A percentile compares a stretch with the other conserved stretches of the same genome.
Evolutionary conservation across 2,329 filamentous ascomycete genomes (phyloP).

Genomic region (Apiospora phragmitis): DNA sequence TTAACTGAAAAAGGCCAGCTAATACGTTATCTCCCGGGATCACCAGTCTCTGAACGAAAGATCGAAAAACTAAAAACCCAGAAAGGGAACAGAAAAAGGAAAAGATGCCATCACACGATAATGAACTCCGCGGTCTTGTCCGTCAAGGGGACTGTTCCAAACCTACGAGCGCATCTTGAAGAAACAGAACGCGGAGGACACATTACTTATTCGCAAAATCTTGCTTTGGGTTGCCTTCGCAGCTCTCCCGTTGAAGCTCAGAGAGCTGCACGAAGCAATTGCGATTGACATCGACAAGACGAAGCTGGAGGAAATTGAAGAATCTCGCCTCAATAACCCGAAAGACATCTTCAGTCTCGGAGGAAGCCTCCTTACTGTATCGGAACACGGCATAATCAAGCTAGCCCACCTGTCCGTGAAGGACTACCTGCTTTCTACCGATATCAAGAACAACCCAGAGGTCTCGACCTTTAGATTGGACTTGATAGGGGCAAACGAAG

Average conservation of each 20-base stretch:
- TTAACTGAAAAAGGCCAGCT: no score
- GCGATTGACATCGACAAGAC: slow-evolving; percentile 12
- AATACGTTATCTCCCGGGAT: no score
- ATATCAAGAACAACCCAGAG: neutral
- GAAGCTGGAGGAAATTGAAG: slow-evolving; percentile 10
- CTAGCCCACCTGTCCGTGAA: slow-evolving; percentile 17
- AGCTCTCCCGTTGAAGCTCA: slow-evolving; percentile 11
- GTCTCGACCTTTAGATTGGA: slow-evolving; percentile 8
- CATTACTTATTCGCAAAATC: slow-evolving; percentile 8
- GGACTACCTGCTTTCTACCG: slow-evolving; percentile 13
- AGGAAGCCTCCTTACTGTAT: slow-evolving; percentile 13
- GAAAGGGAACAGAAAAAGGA: no score
- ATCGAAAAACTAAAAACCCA: no score
- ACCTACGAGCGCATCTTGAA: no score
- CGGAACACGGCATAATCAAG: slow-evolving; percentile 11
- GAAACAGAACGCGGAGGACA: no score
- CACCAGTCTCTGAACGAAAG: no score
- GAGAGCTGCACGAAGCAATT: slow-evolving; percentile 16
- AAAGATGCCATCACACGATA: neutral
- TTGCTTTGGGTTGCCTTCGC: slow-evolving; percentile 16
- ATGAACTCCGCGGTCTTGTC: neutral
- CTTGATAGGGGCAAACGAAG: neutral
- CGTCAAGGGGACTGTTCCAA: no score
- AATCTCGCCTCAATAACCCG: slow-evolving; percentile 14
- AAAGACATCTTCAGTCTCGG: slow-evolving; percentile 13